A percentile compares a stretch with the other conserved stretches of the same genome.
Evolutionary conservation across 768 basidiomycete genomes (phyloP).

Genomic region (Hortiboletus flavorubellus): DNA sequence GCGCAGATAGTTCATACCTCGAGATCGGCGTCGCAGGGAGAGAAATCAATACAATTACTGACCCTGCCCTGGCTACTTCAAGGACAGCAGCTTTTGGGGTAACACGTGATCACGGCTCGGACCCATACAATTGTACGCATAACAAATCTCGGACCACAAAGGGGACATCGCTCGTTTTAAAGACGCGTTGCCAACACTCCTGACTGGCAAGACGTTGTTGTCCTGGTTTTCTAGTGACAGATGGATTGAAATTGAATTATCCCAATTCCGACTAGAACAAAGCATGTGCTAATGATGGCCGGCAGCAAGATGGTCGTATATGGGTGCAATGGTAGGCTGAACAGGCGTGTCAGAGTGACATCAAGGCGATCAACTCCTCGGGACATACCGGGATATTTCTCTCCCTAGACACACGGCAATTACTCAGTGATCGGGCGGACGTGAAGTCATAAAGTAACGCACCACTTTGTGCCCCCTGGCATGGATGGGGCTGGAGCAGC

Average conservation of each 20-base stretch:
- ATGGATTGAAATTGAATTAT: background rate
- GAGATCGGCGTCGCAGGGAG: background rate
- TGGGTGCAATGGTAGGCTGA: slow-evolving; percentile 59
- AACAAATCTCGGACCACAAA: background rate
- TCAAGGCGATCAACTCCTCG: background rate
- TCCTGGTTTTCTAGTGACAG: background rate
- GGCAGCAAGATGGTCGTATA: slow-evolving; percentile 57
- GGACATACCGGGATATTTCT: slow-evolving; percentile 72
- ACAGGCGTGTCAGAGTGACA: background rate
- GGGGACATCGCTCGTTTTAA: background rate
- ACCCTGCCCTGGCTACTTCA: slow-evolving; percentile 13
- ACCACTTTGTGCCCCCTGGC: slow-evolving; percentile 98
- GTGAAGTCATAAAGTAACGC: slow-evolving; percentile 33
- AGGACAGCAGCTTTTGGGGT: slow-evolving; percentile 14
- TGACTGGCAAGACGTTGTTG: background rate
- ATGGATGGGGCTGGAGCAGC: slow-evolving; percentile 60
- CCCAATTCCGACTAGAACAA: background rate
- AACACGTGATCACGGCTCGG: slow-evolving; percentile 16
- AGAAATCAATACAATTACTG: background rate
- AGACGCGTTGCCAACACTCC: no score
- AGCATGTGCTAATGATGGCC: slow-evolving; percentile 26
- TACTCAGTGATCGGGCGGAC: background rate
- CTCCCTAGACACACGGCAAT: slow-evolving; percentile 49
- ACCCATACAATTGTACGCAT: background rate
- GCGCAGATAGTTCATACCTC: slow-evolving; percentile 79